Conservation (phyloP, 352 stramenopile species). For the Pythium chondricola region DNA sequence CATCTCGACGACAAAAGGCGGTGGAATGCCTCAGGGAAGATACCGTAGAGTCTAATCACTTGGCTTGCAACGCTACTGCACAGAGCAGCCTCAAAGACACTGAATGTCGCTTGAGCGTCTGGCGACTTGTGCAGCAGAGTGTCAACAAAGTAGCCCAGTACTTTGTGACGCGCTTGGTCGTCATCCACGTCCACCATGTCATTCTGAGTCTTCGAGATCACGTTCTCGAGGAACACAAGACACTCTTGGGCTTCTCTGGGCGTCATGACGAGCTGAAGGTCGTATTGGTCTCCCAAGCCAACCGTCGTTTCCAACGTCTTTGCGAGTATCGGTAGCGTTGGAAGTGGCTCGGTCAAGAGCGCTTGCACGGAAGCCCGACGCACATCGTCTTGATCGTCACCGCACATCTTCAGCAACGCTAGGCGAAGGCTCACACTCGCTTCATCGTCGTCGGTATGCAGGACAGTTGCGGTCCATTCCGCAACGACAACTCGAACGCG, state of each 20-base stretch:
- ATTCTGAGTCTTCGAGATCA: constrained; percentile 25
- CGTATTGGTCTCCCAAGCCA: neutral
- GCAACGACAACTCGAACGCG: constrained; percentile 56
- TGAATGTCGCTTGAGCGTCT: too few species aligned
- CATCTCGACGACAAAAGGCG: neutral
- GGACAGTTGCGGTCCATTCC: constrained; percentile 46
- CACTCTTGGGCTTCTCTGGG: constrained; percentile 34
- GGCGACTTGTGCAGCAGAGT: constrained; percentile 45
- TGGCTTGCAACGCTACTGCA: constrained; percentile 4
- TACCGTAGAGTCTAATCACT: constrained; percentile 8
- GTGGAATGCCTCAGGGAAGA: constrained; percentile 2
- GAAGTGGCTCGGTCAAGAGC: constrained; percentile 13
- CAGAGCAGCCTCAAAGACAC: neutral
- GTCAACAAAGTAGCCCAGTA: constrained; percentile 45
- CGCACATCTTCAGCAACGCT: constrained; percentile 40
- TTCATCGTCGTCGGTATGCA: neutral
- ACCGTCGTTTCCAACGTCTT: constrained; percentile 2
- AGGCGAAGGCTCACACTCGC: constrained; percentile 37
- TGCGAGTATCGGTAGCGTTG: neutral
- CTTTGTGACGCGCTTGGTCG: constrained; percentile 7
- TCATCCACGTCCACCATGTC: constrained; percentile 21
- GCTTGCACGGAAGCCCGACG: constrained; percentile 5
- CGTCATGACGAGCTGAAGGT: constrained; percentile 36
- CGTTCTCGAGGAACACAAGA: constrained; percentile 43
- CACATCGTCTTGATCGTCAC: constrained; percentile 16